Base-by-base conservation (phyloP, 176 grass and related monocot species). In the Juncus effusus region DNA sequence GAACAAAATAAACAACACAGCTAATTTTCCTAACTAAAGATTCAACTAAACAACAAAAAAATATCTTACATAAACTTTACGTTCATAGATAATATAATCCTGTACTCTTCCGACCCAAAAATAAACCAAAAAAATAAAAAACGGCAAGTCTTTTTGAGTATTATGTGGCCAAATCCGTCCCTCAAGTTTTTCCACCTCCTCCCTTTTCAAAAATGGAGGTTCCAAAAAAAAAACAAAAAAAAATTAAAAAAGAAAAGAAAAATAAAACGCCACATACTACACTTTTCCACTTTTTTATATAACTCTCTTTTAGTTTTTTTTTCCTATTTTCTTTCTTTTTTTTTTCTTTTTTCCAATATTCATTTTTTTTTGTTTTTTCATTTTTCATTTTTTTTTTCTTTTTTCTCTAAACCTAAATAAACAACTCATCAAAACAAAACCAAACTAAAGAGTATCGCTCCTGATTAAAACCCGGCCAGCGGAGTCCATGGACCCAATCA, bases 381-480 rank as follows among this genome's bases (percentile, higher is more conserved):
- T 63, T 78, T 74, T 75, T 61, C 36, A 61, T 40, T 38, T 74
- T 60, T 74, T 59, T 62, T 61, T 68, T 16, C 2, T 7, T 36
- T 60, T 76, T 72, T 64, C 16, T 4, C 0, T 59, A 73, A 38
- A 74, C 50, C 19, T 66, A 58, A 28, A 56, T 74, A 51, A 63
- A 57, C 64, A 61, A 61, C 57, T 79, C 74, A 67, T 63, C 55
- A 83, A 35, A 47, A 78, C n/a, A 58, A 28, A 28, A 28, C 19
- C 19, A 51, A 40, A 69, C 74, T 77, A 85, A 64, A 88, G 78
- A 2, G 81, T 88, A 58, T 91, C 87, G 4, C 82, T 86, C 59
- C 84, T 73, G 50, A 79, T 60, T 42, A 91, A 88, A 76, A 77
- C 80, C 73, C 82, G 15, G 5, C 56, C 70, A 47, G 47, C n/a